Base-by-base conservation (phyloP, 164 flowering plant species). In the Litsea cubeba region DNA sequence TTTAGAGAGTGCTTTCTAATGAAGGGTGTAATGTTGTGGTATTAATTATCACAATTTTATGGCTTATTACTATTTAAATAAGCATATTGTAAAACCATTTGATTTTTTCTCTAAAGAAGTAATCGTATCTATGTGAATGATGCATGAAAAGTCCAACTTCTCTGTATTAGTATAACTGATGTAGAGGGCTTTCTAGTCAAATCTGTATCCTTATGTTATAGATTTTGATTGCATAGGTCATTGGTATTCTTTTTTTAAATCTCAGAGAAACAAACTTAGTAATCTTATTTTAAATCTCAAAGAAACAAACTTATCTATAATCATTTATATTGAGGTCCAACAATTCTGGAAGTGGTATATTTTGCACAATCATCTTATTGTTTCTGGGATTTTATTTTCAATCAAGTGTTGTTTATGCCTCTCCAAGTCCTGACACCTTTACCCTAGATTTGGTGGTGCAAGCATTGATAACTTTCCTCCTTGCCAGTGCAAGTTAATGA, bases 401-500 rank as follows among this genome's bases (percentile, higher is more conserved):
- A 60, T 23, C n/a, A 23, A 60, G 63, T 60, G 63, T 20, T 60
- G 63, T 2, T 18, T 60, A 60, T 60, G 24, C n/a, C 23, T 18
- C 5, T 60, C 63, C 8, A 18, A 60, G 17, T 60, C 46, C 46
- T 40, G 46, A 40, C 46, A 40, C 46, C 46, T 40, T 5, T 40
- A 40, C 10, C 46, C 46, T 40, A 40, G 8, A 40, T 40, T 54
- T 54, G 18, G n/a, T 64, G 28, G 23, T 3, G 20, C 58, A 65
- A 51, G 80, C 80, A 74, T 70, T 74, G 68, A 26, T 74, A 22
- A 28, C 49, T 14, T 50, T 62, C 35, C 5, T 24, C 8, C 6
- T 17, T 12, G 26, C 72, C 57, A 12, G 51, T 32, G 1, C 46
- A 60, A 26, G 2, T 60, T 65, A 11, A 50, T 66, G 65, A 63